phyloP scores from a whole-genome alignment of 2,329 filamentous ascomycete species.

The Colletotrichum coccodes region DNA sequence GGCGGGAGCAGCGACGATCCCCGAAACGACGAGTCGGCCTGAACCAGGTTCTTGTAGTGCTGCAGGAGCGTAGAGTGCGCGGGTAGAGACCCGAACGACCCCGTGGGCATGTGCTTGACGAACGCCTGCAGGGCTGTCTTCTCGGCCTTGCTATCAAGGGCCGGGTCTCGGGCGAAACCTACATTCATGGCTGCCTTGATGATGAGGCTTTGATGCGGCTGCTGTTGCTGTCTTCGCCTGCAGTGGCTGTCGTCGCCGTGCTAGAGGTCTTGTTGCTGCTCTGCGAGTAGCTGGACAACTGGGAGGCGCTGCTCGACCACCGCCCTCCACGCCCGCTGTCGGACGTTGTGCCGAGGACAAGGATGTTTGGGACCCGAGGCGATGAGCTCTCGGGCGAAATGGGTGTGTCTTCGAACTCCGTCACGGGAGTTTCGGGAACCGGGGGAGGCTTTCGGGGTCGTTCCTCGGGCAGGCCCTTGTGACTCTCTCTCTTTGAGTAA shows the following conservation, averaged over 20 bases:
- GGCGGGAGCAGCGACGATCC: slow-evolving; percentile 63
- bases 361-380: slow-evolving; percentile 84
- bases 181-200: slow-evolving; percentile 88
- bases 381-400: slow-evolving; percentile 83
- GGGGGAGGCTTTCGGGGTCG: slow-evolving; percentile 57
- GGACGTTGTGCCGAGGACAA: slow-evolving; percentile 80
- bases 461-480: slow-evolving; percentile 61
- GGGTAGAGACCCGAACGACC: slow-evolving; percentile 79
- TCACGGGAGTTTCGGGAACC: slow-evolving; percentile 90
- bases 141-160: slow-evolving; percentile 53
- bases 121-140: slow-evolving; percentile 75
- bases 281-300: slow-evolving; percentile 83
- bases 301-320: slow-evolving; percentile 86
- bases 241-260: slow-evolving; percentile 76
- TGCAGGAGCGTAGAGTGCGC: slow-evolving; percentile 79
- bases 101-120: slow-evolving; percentile 78
- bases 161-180: slow-evolving; percentile 75
- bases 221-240: slow-evolving; percentile 80
- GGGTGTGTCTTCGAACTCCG: slow-evolving; percentile 92
- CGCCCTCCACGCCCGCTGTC: slow-evolving; percentile 70
- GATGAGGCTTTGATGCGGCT: slow-evolving; percentile 82
- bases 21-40: slow-evolving; percentile 76
- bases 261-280: slow-evolving; percentile 73
- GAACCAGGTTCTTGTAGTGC: slow-evolving; percentile 83
- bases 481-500: slow-evolving; percentile 63